Percentiles rank a stretch among this genome's conserved stretches.
Evolutionary conservation across 371 early-diverging fungal genomes (phyloP).

Genomic region (Haplosporangium sp.): DNA sequence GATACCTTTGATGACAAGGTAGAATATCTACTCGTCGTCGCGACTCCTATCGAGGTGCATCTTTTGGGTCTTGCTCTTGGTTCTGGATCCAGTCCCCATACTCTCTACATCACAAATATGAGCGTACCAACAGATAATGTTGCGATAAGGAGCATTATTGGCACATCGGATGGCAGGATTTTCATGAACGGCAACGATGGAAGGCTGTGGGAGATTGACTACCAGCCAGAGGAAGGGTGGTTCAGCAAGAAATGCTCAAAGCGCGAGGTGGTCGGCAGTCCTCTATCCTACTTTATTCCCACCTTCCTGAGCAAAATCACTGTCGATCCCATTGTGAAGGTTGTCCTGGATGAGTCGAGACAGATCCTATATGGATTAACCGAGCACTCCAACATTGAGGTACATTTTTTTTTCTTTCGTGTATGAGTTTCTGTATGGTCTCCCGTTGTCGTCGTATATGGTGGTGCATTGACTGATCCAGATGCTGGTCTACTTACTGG

Average conservation of each 20-base stretch:
- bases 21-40: constrained; percentile 84
- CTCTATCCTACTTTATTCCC: constrained; percentile 62
- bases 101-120: constrained; percentile 79
- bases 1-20: constrained; percentile 85
- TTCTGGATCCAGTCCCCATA: constrained; percentile 53
- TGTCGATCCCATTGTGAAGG: constrained; percentile 59
- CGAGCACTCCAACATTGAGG: constrained; percentile 76
- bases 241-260: constrained; percentile 82
- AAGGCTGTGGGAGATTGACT: constrained; percentile 85
- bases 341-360: constrained; percentile 78
- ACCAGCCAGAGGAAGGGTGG: constrained; percentile 89
- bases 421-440: background rate
- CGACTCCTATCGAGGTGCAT: constrained; percentile 86
- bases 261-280: constrained; percentile 54
- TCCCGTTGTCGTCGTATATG: background rate
- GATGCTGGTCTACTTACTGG: background rate
- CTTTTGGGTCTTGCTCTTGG: constrained; percentile 75
- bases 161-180: constrained; percentile 83
- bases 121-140: constrained; percentile 80
- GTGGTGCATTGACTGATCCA: background rate
- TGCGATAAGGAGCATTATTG: constrained; percentile 78
- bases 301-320: constrained; percentile 52
- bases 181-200: constrained; percentile 89
- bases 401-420: constrained; percentile 22
- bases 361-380: constrained; percentile 78